These are phyloP conservation scores for Yarrowia sp. DNA, from an alignment of 805 yeast genomes.

Conservation along the genomic window DNA sequence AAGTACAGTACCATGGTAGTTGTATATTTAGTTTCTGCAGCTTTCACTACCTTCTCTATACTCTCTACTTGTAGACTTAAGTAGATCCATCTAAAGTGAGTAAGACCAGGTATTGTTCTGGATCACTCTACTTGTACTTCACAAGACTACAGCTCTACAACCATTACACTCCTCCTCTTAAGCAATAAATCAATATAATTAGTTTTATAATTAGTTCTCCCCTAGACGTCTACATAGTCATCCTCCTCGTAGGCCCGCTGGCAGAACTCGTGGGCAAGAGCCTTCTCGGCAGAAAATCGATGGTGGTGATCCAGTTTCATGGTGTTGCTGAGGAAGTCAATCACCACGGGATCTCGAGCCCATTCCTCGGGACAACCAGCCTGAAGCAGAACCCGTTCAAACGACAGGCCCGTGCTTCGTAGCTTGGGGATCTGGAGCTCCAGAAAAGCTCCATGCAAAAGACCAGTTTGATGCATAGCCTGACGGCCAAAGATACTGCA, in stretches of 20 bases:
- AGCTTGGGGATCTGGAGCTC: conserved; percentile 68
- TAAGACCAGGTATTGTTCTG: too few relatives aligned
- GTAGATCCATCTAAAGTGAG: too few relatives aligned
- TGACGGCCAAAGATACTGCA: conserved; percentile 79
- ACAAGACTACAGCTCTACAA: neutral
- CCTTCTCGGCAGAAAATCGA: conserved; percentile 25
- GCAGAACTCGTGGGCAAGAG: conserved; percentile 25
- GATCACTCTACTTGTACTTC: too few relatives aligned
- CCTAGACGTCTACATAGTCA: conserved; percentile 22
- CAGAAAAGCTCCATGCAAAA: conserved; percentile 85
- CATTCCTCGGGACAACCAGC: conserved; percentile 27
- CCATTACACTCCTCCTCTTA: too few relatives aligned
- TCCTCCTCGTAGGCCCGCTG: conserved; percentile 31
- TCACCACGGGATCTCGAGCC: conserved; percentile 31
- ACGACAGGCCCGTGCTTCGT: conserved; percentile 54
- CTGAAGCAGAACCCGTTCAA: conserved; percentile 46
- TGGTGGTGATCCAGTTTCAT: conserved; percentile 28
- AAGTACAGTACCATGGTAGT: too few relatives aligned
- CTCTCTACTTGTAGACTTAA: too few relatives aligned
- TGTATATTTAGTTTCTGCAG: too few relatives aligned
- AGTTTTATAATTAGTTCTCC: neutral
- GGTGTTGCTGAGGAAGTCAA: conserved; percentile 22
- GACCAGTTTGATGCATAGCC: conserved; percentile 76
- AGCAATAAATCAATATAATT: too few relatives aligned
- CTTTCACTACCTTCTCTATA: too few relatives aligned